Evolutionary conservation across 345 rosid genomes (phyloP), one percentile per base, ranked within the genome.

Genomic region (Hibiscus mutabilis): DNA sequence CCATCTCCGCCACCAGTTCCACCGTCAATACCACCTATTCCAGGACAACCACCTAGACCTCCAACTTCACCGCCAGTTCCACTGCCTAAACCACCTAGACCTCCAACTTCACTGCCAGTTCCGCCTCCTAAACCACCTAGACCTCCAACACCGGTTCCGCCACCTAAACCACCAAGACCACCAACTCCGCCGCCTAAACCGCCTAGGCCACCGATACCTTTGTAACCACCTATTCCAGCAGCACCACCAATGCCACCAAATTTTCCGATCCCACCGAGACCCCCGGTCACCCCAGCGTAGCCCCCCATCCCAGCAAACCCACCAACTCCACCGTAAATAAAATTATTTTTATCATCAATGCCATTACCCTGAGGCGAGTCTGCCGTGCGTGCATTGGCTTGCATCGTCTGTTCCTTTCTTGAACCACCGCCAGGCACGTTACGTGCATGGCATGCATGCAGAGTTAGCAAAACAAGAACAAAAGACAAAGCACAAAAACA

Each of bases 281-380:
- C 86, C 24, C 86, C 94, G 12, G 79, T 79, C n/a, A 84, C 73
- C 3, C 94, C 97, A 1, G 84, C 86, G 21, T 73, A 82, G 2
- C 95, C 97, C 14, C n/a, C 95, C 61, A 86, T 72, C 18, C 97
- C 96, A 0, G 86, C 89, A 64, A 82, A 89, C 2, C 91, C 97
- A 5, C 97, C 95, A 15, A 89, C 79, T 13, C 95, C 95, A 3
- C 91, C 89, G 10, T 70, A 83, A 27, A 87, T 62, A 52, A 87
- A 79, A 47, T 84, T 85, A 77, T 91, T 91, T 63, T 86, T 74
- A 68, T 88, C 97, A n/a, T 61, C 76, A 21, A 89, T 33, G 15
- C 81, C 85, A 13, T 72, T 35, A 9, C 76, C 76, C 15, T 44
- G 60, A 0, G 87, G 82, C 31, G 86, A 71, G 58, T 73, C 86